A percentile compares a stretch with the other conserved stretches of the same genome.
phyloP scores from a whole-genome alignment of 257 asterid species.

The Nicotiana paniculata region DNA sequence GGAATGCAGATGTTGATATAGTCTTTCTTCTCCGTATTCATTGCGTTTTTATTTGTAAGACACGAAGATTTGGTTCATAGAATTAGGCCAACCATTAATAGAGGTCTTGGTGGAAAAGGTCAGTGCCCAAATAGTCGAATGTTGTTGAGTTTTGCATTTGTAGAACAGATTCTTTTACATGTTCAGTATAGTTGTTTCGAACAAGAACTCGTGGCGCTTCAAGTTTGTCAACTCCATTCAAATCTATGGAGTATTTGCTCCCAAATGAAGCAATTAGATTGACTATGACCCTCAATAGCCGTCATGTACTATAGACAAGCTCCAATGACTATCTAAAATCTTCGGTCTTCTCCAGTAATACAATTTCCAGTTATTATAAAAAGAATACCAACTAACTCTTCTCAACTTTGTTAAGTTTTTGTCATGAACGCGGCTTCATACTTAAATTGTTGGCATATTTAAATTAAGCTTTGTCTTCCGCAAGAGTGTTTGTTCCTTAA shows the following conservation, averaged over 20 bases:
- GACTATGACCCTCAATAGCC: neutral
- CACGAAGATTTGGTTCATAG: neutral
- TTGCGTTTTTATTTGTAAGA: neutral
- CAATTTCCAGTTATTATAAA: neutral
- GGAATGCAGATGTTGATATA: neutral
- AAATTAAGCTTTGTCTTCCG: neutral
- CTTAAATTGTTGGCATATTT: neutral
- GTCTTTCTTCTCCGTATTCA: neutral
- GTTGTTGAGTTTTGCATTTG: neutral
- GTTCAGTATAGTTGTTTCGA: neutral
- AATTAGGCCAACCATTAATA: conserved; percentile 1
- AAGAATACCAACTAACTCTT: neutral
- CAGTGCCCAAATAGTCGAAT: neutral
- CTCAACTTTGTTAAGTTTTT: neutral
- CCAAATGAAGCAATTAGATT: neutral
- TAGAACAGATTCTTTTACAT: neutral
- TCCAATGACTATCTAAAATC: neutral
- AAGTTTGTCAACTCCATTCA: neutral
- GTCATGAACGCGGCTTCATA: neutral
- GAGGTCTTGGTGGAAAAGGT: neutral
- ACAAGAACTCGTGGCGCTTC: neutral
- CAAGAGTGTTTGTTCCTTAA: neutral
- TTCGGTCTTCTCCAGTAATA: neutral
- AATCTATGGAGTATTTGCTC: neutral
- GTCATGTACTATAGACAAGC: neutral